Conservation (phyloP, 805 yeast species). For the Hanseniaspora lachancei region DNA sequence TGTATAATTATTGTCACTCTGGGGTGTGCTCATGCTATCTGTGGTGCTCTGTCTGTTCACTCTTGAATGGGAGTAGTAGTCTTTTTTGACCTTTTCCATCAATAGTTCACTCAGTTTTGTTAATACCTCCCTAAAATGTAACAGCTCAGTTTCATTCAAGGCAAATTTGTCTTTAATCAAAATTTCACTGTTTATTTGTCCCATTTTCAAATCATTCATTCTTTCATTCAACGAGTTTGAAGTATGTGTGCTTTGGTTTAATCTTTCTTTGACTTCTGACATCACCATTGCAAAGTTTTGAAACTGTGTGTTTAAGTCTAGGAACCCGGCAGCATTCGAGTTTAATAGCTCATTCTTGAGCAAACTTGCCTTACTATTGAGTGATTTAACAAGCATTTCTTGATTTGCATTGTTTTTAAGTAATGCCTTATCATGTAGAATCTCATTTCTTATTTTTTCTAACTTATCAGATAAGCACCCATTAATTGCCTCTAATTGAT, state of each 20-base stretch:
- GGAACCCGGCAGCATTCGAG: neutral
- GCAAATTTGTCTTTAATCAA: conserved; percentile 6
- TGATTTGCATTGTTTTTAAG: neutral
- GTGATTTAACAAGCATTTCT: neutral
- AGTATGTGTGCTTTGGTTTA: conserved; percentile 4
- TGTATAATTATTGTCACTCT: conserved; percentile 23
- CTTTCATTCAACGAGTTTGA: neutral
- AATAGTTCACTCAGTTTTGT: neutral
- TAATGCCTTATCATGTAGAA: neutral
- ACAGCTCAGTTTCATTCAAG: conserved; percentile 10
- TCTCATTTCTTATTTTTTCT: neutral
- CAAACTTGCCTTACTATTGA: neutral
- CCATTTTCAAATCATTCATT: neutral
- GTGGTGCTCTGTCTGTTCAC: conserved; percentile 14
- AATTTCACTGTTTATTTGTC: conserved; percentile 15
- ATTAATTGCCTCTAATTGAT: neutral
- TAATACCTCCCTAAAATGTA: conserved; percentile 1
- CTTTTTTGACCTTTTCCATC: neutral
- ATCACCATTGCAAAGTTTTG: conserved; percentile 16
- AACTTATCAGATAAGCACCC: neutral
- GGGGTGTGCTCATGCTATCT: conserved; percentile 15
- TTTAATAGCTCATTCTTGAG: neutral
- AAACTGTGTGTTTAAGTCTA: conserved; percentile 20
- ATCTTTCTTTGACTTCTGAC: conserved; percentile 12
- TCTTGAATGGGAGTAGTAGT: neutral